Base-by-base conservation (phyloP, 345 rosid genomes). In the Euphorbia peplus region DNA sequence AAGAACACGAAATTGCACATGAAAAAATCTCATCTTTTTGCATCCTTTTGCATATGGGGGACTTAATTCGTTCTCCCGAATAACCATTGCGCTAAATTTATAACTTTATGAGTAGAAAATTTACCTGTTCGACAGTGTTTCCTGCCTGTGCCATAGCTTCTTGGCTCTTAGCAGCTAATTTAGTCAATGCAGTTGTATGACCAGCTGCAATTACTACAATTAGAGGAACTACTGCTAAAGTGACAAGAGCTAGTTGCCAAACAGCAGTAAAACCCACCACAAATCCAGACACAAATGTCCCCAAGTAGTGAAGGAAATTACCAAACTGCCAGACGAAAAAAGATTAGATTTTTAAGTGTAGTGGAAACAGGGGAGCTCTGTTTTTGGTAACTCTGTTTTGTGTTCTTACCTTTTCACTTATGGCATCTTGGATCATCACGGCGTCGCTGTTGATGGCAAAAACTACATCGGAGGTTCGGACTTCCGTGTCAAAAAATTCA, bases 391-490 rank as follows among this genome's bases (percentile, higher is more conserved):
- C 44, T 22, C 58, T n/a, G 62, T n/a, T 68, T 8, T 39, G 42
- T 39, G 6, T 35, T 35, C 12, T 76, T 67, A 91, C 98, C 89
- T 93, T 93, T 87, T 93, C 97, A 53, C 97, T 91, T 61, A 93
- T 93, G 85, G 98, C 98, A 77, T 93, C 98, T 76, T 93, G 98
- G 68, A 93, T 96, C 86, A 91, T 84, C 50, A 93, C 97, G 0
- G 97, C 97, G 75, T 95, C 96, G 44, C 91, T 88, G 80, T 95
- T 95, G 60, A 91, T 87, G 67, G 97, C 96, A 15, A 69, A 84
- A 69, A 95, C 95, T 28, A 93, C 95, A 66, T 93, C 98, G 5
- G 97, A 91, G 69, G 98, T 93, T 47, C 98, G 82, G 59, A 93
- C 97, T 56, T 93, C 91, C 0, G 96, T 93, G 80, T 95, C 99